Evolutionary conservation across 768 basidiomycete species (phyloP).

Genomic region (Tubosaeta sp.): DNA sequence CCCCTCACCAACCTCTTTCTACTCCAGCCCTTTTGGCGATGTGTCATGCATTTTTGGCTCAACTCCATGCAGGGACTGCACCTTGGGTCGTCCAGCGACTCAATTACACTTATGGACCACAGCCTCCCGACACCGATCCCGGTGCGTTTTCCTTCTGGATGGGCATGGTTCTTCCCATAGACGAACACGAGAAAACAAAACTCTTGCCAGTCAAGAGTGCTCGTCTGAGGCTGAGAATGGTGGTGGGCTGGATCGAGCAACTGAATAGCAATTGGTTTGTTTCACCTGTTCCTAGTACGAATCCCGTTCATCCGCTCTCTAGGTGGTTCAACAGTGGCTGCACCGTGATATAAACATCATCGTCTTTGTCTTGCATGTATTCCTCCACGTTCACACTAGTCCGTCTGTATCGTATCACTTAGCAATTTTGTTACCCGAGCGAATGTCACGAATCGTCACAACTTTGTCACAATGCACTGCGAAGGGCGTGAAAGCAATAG

Average conservation of each 20-base stretch:
- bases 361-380: slow-evolving; percentile 11
- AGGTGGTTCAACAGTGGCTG: slow-evolving; percentile 81
- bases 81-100: slow-evolving; percentile 94
- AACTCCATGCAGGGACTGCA: slow-evolving; percentile 64
- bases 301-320: slow-evolving; percentile 18
- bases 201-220: slow-evolving; percentile 78
- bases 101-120: slow-evolving; percentile 70
- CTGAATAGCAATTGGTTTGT: slow-evolving; percentile 54
- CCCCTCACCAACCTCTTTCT: slow-evolving; percentile 14
- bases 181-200: slow-evolving; percentile 85
- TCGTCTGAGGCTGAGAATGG: slow-evolving; percentile 73
- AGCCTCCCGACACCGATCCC: slow-evolving; percentile 60
- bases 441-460: slow-evolving; percentile 12
- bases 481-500: background rate
- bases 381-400: slow-evolving; percentile 5
- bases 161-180: slow-evolving; percentile 84
- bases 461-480: slow-evolving; percentile 3
- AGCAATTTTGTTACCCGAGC: background rate
- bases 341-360: slow-evolving; percentile 41
- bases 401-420: background rate
- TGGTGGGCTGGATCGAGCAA: slow-evolving; percentile 93
- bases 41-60: slow-evolving; percentile 59
- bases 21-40: slow-evolving; percentile 39
- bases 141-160: slow-evolving; percentile 85
- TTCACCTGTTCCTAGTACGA: slow-evolving; percentile 11